Evolutionary conservation across 140 eudicot species (phyloP).

Genomic region (Anethum foeniculum): DNA sequence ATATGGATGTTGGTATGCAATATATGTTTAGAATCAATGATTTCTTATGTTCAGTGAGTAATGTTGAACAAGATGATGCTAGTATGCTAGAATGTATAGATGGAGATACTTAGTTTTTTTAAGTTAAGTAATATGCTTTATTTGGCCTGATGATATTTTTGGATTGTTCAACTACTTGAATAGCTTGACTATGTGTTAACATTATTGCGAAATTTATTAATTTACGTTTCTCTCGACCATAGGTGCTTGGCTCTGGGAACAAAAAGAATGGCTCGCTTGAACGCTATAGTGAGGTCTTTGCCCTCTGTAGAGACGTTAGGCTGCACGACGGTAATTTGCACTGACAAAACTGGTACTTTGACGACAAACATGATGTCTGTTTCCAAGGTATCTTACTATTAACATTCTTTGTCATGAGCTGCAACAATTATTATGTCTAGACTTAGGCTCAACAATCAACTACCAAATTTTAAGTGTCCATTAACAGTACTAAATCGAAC

Average conservation of each 20-base stretch:
- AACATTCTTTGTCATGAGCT: neutral
- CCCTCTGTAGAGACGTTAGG: conserved; percentile 99
- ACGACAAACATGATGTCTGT: conserved; percentile 99
- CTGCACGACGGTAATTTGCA: conserved; percentile 97
- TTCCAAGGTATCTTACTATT: conserved; percentile 53
- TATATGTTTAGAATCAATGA: neutral
- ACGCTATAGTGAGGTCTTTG: conserved; percentile 96
- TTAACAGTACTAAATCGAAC: neutral
- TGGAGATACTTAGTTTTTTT: neutral
- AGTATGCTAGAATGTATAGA: neutral
- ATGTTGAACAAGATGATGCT: neutral
- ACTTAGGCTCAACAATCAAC: neutral
- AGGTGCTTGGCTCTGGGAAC: conserved; percentile 99
- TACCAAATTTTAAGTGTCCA: neutral
- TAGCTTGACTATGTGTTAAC: neutral
- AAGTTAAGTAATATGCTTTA: neutral
- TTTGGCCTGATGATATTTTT: neutral
- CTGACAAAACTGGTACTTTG: conserved; percentile 98
- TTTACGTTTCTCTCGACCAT: neutral
- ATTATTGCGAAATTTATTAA: conserved; percentile 5
- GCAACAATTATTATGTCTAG: neutral
- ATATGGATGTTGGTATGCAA: neutral
- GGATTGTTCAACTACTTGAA: neutral
- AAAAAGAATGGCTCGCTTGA: conserved; percentile 95
- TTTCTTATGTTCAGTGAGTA: neutral